phyloP scores from a whole-genome alignment of 805 yeast genomes.

The Teunomyces pallodes region DNA sequence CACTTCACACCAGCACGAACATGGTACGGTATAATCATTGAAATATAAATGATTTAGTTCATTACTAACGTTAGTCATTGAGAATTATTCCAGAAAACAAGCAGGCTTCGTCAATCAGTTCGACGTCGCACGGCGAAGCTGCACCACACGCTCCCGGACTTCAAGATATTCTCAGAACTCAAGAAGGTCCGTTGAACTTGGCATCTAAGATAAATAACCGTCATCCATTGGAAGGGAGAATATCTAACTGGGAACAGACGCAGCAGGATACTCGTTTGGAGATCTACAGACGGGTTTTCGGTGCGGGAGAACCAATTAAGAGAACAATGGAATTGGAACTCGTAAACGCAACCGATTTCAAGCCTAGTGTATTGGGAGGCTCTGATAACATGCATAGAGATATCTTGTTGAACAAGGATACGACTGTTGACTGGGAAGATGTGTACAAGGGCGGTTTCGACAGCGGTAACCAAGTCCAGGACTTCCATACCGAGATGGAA shows the following conservation, averaged over 20 bases:
- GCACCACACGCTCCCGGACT: slow-evolving; percentile 69
- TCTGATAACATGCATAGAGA: slow-evolving; percentile 65
- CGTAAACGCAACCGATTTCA: slow-evolving; percentile 66
- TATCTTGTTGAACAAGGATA: slow-evolving; percentile 74
- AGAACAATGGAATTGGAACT: slow-evolving; percentile 85
- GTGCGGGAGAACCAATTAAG: slow-evolving; percentile 91
- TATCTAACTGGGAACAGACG: slow-evolving; percentile 76
- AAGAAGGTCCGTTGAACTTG: slow-evolving; percentile 60
- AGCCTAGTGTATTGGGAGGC: slow-evolving; percentile 63
- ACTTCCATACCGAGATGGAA: slow-evolving; percentile 76
- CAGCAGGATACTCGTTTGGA: slow-evolving; percentile 71
- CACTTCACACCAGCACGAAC: neutral
- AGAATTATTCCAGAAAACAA: slow-evolving; percentile 55
- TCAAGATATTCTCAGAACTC: slow-evolving; percentile 65
- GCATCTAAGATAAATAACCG: slow-evolving; percentile 66
- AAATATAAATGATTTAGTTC: neutral
- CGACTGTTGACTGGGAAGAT: slow-evolving; percentile 90
- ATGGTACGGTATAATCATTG: neutral
- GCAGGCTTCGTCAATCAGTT: slow-evolving; percentile 46
- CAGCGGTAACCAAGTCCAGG: slow-evolving; percentile 38
- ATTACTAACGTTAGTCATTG: slow-evolving; percentile 38
- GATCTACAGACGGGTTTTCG: slow-evolving; percentile 77
- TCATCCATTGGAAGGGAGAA: slow-evolving; percentile 82
- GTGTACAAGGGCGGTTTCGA: slow-evolving; percentile 63
- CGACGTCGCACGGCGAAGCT: slow-evolving; percentile 49